Evolutionary conservation across 1,139 yeast species (phyloP), one percentile per base, ranked within the genome.

Genomic region (Schizosaccharomyces versatilis): DNA sequence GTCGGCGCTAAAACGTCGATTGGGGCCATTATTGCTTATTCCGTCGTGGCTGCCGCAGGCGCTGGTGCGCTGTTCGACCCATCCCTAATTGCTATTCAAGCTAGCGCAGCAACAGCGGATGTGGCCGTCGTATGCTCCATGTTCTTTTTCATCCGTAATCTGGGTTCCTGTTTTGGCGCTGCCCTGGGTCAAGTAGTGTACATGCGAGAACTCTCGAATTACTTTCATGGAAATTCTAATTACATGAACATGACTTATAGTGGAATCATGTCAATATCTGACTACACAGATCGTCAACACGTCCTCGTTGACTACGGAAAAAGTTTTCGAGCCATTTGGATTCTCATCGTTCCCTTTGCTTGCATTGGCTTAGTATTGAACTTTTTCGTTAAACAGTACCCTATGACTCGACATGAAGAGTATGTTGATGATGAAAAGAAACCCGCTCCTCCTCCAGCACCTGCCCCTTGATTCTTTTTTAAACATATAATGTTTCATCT

Each of bases 111-210:
- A 3, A 32, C 49, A 8, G 19, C 49, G 10, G 55, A 53, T 38
- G 53, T 55, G 52, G 55, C 57, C 42, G 53, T 51, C 38, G 53
- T 53, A 24, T 51, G 54, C 7, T 49, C 57, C 19, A 53, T 53
- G n/a, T 52, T 53, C 42, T 47, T 53, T 8, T 51, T 55, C 36
- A 41, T 53, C 10, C 52, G 57, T 10, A 47, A 55, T 14, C 48
- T 55, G 6, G 57, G 57, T 24, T 55, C 53, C 5, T 38, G 51
- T 42, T 41, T 55, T 17, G 57, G 57, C 38, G 53, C 53, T 41
- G 44, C 57, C 3, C 19, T 55, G 36, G 57, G 57, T 5, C 55
- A 53, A 32, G 57, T 51, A 44, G 51, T 55, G 14, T 44, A 17
- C n/a, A 32, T 14, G 8, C 49, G 32, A 12, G 14, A 32, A 7